phyloP scores from a whole-genome alignment of 2,329 filamentous ascomycete species.

The Geosmithia morbida region DNA sequence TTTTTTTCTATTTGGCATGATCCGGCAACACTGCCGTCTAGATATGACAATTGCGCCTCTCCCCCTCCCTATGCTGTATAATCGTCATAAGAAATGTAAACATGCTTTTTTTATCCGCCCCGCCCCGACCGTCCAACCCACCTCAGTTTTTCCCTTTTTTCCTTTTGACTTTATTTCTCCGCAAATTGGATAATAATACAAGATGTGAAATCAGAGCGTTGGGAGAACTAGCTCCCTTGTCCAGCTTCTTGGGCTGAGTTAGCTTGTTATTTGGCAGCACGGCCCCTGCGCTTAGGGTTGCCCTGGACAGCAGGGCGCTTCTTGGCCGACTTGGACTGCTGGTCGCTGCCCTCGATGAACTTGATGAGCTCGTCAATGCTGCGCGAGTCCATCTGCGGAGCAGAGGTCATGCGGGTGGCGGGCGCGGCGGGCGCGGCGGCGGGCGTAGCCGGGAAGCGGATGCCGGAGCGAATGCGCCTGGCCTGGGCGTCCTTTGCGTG shows the following conservation, averaged over 20 bases:
- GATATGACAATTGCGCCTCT: neutral
- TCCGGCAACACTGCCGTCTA: neutral
- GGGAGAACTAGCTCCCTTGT: neutral
- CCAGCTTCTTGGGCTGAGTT: conserved; percentile 1
- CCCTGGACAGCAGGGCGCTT: conserved; percentile 33
- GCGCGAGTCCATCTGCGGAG: conserved; percentile 49
- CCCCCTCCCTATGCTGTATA: neutral
- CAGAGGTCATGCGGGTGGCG: conserved; percentile 17
- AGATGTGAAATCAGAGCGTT: neutral
- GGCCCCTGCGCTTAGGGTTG: conserved; percentile 40
- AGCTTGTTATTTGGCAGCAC: conserved; percentile 1
- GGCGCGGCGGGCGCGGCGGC: conserved; percentile 10
- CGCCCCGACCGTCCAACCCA: too few relatives aligned
- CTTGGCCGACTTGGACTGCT: conserved; percentile 37
- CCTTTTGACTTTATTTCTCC: too few relatives aligned
- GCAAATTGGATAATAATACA: too few relatives aligned
- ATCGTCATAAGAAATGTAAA: neutral
- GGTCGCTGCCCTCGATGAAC: conserved; percentile 73
- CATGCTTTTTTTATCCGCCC: neutral
- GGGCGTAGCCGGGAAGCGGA: conserved; percentile 43
- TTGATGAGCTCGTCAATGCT: conserved; percentile 88
- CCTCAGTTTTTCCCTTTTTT: conserved; percentile 1
- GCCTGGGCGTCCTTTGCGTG: conserved; percentile 78
- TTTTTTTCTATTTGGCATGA: neutral
- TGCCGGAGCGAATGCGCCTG: conserved; percentile 54